Evolutionary conservation across 805 yeast species (phyloP), one percentile per base, ranked within the genome.

Genomic region (Myxozyma monticola): DNA sequence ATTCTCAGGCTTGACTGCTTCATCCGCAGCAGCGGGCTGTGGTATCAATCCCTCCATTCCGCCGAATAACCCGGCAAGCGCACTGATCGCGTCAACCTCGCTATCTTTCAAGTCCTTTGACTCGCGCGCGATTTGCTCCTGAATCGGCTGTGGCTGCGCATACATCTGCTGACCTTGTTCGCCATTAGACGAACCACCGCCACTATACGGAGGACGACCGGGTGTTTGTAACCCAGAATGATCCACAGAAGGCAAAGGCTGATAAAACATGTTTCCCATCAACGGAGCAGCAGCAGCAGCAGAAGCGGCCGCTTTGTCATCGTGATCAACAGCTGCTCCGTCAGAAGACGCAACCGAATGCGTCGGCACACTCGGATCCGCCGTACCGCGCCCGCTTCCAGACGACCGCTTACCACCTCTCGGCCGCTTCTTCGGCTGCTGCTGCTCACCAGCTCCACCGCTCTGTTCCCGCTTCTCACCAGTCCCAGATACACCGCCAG

Each of bases 71-170:
- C 62, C 62, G n/a, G 60, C 56, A 18, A 60, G 39, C 1, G 62
- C 62, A 24, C 57, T 49, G 29, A 60, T 60, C 9, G 62, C 62
- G 30, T 58, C 62, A 12, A 47, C 60, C 26, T 60, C 62, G 15
- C 62, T 26, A 24, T 47, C 55, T 21, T 46, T 49, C 22, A 59
- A 44, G 10, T 53, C 61, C n/a, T 12, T 30, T 10, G 49, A 9
- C 20, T 18, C 49, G n/a, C 40, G 14, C 20, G 42, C 37, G 9
- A 45, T 29, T 12, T 39, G 31, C n/a, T 42, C 45, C 17, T n/a
- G 15, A n/a, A 33, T n/a, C 6, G 36, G 36, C 15, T 14, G 36
- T 33, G 20, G 20, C 7, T 33, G 20, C 8, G 15, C 36, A n/a
- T 8, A 17, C 15, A n/a, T 8, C 15, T 33, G 15, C 29, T 10